Percentiles rank a stretch among this genome's conserved stretches.
These are phyloP conservation scores for Acanthamoeba royreba DNA, from an alignment of 208 protist genomes.

Conservation along the genomic window DNA sequence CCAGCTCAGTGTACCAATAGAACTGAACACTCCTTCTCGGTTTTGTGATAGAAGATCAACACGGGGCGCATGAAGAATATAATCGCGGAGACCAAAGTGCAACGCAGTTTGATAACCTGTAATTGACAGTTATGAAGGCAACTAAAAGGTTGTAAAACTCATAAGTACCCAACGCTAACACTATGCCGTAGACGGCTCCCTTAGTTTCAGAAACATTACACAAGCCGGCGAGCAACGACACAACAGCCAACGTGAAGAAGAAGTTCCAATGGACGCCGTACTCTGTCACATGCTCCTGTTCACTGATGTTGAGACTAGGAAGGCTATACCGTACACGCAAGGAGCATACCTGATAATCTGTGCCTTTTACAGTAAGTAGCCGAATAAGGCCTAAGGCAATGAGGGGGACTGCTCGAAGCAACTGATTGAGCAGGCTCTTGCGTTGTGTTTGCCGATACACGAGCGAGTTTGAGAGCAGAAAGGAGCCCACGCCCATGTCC, in stretches of 20 bases:
- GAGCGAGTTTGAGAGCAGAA: conserved; percentile 70
- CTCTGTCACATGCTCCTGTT: conserved; percentile 79
- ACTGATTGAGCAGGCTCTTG: background rate
- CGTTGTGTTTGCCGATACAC: conserved; percentile 47
- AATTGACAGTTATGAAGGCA: conserved; percentile 1
- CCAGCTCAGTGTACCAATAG: too few relatives aligned
- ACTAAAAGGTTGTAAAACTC: too few relatives aligned
- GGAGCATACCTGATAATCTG: conserved; percentile 69
- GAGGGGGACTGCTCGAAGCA: conserved; percentile 18
- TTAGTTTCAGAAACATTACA: background rate
- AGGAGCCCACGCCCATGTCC: conserved; percentile 81
- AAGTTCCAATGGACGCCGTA: conserved; percentile 90
- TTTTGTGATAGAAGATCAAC: conserved; percentile 51
- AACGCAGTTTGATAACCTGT: conserved; percentile 30
- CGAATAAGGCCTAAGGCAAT: conserved; percentile 71
- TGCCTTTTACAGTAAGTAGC: conserved; percentile 58
- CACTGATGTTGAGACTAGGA: background rate
- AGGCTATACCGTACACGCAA: too few relatives aligned
- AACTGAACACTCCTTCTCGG: conserved; percentile 62
- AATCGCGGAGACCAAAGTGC: background rate
- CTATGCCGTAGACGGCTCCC: background rate
- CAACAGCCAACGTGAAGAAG: conserved; percentile 81
- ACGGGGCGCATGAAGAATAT: conserved; percentile 50
- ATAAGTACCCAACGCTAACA: background rate
- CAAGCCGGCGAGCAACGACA: conserved; percentile 55